These are phyloP conservation scores for Blumeria graminis DNA, from an alignment of 2,329 filamentous ascomycete genomes.

Conservation along the genomic window DNA sequence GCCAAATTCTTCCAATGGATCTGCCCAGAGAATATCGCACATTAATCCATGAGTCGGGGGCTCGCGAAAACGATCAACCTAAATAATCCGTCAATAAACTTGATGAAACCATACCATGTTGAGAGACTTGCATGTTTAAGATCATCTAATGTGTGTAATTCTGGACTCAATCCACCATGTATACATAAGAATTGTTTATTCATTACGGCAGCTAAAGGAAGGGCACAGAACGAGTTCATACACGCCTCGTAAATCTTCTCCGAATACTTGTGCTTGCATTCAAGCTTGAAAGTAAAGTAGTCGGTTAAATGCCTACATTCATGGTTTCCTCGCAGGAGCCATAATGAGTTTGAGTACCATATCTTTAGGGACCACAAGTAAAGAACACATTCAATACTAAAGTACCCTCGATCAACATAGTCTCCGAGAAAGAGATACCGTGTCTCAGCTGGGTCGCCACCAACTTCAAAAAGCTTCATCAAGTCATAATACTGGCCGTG, in stretches of 20 bases:
- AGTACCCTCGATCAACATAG: conserved; percentile 95
- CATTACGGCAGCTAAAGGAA: conserved; percentile 91
- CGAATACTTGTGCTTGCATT: conserved; percentile 99
- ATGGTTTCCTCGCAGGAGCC: conserved; percentile 92
- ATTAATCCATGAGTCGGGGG: conserved; percentile 93
- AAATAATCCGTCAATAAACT: neutral
- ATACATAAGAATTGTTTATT: conserved; percentile 99
- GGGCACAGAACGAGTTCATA: conserved; percentile 90
- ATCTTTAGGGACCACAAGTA: conserved; percentile 98
- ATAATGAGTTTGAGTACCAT: conserved; percentile 92
- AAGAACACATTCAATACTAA: conserved; percentile 95
- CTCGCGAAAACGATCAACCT: conserved; percentile 96
- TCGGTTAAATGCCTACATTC: conserved; percentile 97
- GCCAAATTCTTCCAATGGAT: conserved; percentile 92
- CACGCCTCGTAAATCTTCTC: conserved; percentile 91
- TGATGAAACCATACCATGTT: conserved; percentile 2
- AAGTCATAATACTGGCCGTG: conserved; percentile 98
- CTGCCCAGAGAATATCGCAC: conserved; percentile 98
- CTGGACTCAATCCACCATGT: conserved; percentile 84
- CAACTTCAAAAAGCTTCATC: conserved; percentile 98
- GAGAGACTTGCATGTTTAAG: conserved; percentile 42
- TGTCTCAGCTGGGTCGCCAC: conserved; percentile 87
- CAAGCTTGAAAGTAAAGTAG: conserved; percentile 99
- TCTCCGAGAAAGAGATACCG: conserved; percentile 92
- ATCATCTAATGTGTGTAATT: conserved; percentile 87